Evolutionary conservation across 2,329 filamentous ascomycete species (phyloP).

Genomic region (Colletotrichum agaves): DNA sequence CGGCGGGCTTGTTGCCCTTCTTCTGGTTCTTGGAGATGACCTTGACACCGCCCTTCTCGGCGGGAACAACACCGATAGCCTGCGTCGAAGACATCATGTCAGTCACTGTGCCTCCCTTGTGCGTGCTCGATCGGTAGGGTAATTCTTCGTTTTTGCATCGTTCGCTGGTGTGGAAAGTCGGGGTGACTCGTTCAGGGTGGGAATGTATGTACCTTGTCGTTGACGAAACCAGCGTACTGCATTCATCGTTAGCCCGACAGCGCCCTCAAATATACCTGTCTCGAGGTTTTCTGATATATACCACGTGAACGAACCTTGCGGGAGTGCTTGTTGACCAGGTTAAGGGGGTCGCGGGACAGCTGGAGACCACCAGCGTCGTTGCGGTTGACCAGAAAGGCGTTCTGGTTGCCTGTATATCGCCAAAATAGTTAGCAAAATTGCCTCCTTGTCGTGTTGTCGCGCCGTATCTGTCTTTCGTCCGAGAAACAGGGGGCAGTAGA

Average conservation of each 20-base stretch:
- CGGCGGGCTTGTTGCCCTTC: slow-evolving; percentile 77
- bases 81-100: slow-evolving; percentile 49
- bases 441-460: not conserved
- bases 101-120: slow-evolving; percentile 13
- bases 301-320: slow-evolving; percentile 75
- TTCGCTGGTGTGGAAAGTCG: not conserved
- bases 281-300: not conserved
- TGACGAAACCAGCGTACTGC: slow-evolving; percentile 91
- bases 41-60: slow-evolving; percentile 82
- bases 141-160: slow-evolving; percentile 34
- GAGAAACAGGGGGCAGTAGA: not conserved
- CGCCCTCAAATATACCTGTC: not conserved
- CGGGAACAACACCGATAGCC: slow-evolving; percentile 84
- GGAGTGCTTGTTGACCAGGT: slow-evolving; percentile 90
- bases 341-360: slow-evolving; percentile 95
- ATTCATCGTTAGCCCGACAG: slow-evolving; percentile 48
- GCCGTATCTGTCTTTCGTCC: not conserved
- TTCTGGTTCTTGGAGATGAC: slow-evolving; percentile 87
- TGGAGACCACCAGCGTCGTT: slow-evolving; percentile 80
- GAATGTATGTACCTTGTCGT: slow-evolving; percentile 78
- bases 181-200: not conserved
- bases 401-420: slow-evolving; percentile 76
- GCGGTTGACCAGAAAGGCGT: slow-evolving; percentile 93
- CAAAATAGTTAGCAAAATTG: slow-evolving; percentile 14
- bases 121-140: slow-evolving; percentile 5